Evolutionary conservation across 2,329 filamentous ascomycete species (phyloP).

Genomic region (Stachybotrys chlorohalonatus): DNA sequence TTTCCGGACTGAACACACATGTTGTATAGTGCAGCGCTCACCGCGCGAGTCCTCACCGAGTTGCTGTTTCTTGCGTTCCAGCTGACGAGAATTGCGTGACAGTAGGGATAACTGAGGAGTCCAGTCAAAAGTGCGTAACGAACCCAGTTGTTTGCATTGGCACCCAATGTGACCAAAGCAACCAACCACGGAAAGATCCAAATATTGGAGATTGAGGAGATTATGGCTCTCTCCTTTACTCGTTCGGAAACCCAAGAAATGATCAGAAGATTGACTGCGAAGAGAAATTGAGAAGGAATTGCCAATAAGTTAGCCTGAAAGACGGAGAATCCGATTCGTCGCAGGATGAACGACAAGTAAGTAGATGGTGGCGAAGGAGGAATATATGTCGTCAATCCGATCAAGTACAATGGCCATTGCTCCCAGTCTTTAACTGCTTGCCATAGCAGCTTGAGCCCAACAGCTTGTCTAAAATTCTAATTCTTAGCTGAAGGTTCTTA

Average conservation of each 20-base stretch:
- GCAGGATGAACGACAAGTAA: constrained; percentile 36
- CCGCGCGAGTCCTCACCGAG: constrained; percentile 51
- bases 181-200: constrained; percentile 42
- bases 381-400: constrained; percentile 39
- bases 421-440: constrained; percentile 48
- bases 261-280: constrained; percentile 35
- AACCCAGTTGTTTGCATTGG: constrained; percentile 29
- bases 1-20: constrained; percentile 37
- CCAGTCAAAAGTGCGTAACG: constrained; percentile 26
- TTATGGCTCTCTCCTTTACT: constrained; percentile 32
- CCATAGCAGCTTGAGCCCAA: constrained; percentile 30
- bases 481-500: not conserved
- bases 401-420: constrained; percentile 40
- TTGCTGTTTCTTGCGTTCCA: constrained; percentile 55
- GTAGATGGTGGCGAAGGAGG: constrained; percentile 29
- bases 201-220: constrained; percentile 36
- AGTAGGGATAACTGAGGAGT: constrained; percentile 38
- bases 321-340: constrained; percentile 31
- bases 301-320: constrained; percentile 37
- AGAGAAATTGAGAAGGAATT: constrained; percentile 34
- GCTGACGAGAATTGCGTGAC: constrained; percentile 38
- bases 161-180: constrained; percentile 29
- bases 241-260: constrained; percentile 35
- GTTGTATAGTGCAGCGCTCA: constrained; percentile 54
- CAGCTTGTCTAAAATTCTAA: constrained; percentile 28